These are phyloP conservation scores for Podospora pseudocomata DNA, from an alignment of 495 filamentous ascomycete genomes.

Conservation along the genomic window DNA sequence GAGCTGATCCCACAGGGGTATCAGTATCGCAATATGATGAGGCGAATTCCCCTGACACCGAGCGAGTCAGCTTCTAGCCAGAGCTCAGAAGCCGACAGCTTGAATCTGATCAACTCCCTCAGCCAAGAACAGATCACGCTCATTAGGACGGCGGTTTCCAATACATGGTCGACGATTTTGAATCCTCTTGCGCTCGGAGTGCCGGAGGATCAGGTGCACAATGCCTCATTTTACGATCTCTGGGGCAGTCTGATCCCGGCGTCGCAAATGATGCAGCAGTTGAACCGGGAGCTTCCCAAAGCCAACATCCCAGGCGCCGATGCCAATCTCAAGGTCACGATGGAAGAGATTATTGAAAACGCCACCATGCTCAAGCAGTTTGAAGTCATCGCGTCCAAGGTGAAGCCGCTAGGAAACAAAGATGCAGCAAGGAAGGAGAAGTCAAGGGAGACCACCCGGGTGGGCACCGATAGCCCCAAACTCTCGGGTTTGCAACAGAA, in stretches of 20 bases:
- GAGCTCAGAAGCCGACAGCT: conserved; percentile 19
- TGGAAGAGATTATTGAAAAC: conserved; percentile 47
- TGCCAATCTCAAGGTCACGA: conserved; percentile 32
- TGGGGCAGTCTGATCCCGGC: conserved; percentile 48
- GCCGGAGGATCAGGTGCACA: conserved; percentile 40
- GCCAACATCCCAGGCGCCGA: conserved; percentile 21
- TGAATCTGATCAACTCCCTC: conserved; percentile 15
- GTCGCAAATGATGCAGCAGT: conserved; percentile 41
- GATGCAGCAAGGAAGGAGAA: conserved; percentile 14
- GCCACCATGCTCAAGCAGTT: conserved; percentile 49
- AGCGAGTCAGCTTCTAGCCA: conserved; percentile 17
- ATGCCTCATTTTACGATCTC: conserved; percentile 48
- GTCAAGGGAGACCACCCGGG: conserved; percentile 23
- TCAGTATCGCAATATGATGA: conserved; percentile 33
- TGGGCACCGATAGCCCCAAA: conserved; percentile 21
- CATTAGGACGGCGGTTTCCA: conserved; percentile 36
- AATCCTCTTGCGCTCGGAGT: conserved; percentile 40
- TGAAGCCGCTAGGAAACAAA: conserved; percentile 24
- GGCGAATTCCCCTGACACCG: conserved; percentile 37
- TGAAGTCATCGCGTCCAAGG: conserved; percentile 43
- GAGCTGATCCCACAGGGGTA: conserved; percentile 37
- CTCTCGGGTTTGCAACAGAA: conserved; percentile 12
- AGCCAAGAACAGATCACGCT: conserved; percentile 28
- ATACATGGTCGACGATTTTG: conserved; percentile 40
- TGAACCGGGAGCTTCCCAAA: conserved; percentile 38